These are phyloP conservation scores for Boletus pseudopeckii DNA, from an alignment of 768 basidiomycete genomes.

Conservation along the genomic window DNA sequence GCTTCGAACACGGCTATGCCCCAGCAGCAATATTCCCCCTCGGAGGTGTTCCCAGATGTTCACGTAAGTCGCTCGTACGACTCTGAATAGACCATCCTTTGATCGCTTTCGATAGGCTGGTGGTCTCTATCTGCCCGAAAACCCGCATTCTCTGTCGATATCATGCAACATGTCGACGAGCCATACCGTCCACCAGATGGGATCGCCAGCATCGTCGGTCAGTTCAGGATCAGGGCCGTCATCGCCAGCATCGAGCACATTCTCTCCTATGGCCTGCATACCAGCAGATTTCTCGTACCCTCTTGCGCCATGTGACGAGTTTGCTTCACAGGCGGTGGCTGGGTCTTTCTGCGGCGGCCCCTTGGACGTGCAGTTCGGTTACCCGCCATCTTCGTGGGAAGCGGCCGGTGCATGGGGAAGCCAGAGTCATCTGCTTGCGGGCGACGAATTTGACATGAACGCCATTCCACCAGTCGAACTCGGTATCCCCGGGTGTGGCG, in stretches of 20 bases:
- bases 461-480: conserved; percentile 66
- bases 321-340: conserved; percentile 9
- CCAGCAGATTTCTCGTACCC: conserved; percentile 24
- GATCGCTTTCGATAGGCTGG: conserved; percentile 36
- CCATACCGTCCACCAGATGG: conserved; percentile 43
- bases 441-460: conserved; percentile 65
- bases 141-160: conserved; percentile 45
- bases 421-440: conserved; percentile 39
- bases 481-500: conserved; percentile 47
- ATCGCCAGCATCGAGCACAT: conserved; percentile 48
- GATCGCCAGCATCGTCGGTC: conserved; percentile 50
- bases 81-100: conserved; percentile 6
- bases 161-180: conserved; percentile 35
- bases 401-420: conserved; percentile 32
- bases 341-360: conserved; percentile 19
- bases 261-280: conserved; percentile 38
- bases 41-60: conserved; percentile 27
- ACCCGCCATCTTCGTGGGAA: conserved; percentile 33
- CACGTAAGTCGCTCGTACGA: conserved; percentile 38
- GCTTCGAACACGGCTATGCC: conserved; percentile 44
- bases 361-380: conserved; percentile 29
- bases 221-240: conserved; percentile 48
- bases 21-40: conserved; percentile 36
- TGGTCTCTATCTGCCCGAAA: conserved; percentile 48
- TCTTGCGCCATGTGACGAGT: conserved; percentile 12